Percentiles rank a stretch among this genome's conserved stretches.
phyloP scores from a whole-genome alignment of 2,329 filamentous ascomycete genomes.

The Penicillium vulpinum region DNA sequence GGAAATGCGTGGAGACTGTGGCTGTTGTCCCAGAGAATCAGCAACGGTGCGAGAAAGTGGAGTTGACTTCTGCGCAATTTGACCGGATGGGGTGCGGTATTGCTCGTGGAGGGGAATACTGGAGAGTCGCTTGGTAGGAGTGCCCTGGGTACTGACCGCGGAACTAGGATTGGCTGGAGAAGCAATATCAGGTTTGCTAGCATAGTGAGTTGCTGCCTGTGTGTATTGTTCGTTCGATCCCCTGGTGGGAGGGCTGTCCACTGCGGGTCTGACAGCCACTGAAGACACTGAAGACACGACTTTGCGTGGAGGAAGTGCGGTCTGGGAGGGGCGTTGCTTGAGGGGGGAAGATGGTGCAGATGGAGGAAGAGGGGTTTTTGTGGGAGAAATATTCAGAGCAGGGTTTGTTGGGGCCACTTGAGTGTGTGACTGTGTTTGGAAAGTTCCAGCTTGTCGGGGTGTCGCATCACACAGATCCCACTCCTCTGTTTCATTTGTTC shows the following conservation, averaged over 20 bases:
- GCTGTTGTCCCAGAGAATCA: neutral
- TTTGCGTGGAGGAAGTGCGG: slow-evolving; percentile 46
- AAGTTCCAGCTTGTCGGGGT: slow-evolving; percentile 30
- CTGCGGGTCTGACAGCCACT: slow-evolving; percentile 36
- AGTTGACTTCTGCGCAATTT: slow-evolving; percentile 8
- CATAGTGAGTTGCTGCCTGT: slow-evolving; percentile 12
- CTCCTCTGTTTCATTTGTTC: slow-evolving; percentile 51
- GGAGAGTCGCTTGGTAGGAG: neutral
- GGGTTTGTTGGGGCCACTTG: slow-evolving; percentile 56
- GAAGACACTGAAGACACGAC: slow-evolving; percentile 47
- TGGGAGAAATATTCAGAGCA: slow-evolving; percentile 51
- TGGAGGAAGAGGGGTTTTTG: slow-evolving; percentile 58
- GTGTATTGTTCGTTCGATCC: slow-evolving; percentile 11
- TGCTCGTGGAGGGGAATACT: neutral
- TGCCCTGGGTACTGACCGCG: neutral
- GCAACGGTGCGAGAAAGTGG: slow-evolving; percentile 11
- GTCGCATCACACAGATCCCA: slow-evolving; percentile 33
- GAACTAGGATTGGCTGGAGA: neutral
- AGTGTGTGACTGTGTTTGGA: slow-evolving; percentile 52
- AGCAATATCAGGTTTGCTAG: neutral
- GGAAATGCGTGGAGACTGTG: slow-evolving; percentile 1
- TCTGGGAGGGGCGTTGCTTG: slow-evolving; percentile 54
- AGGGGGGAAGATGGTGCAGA: slow-evolving; percentile 53
- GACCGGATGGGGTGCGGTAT: neutral
- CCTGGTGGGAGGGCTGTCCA: slow-evolving; percentile 28